Base-by-base conservation (phyloP, 306 rosid species). In the Vigna unguiculata region DNA sequence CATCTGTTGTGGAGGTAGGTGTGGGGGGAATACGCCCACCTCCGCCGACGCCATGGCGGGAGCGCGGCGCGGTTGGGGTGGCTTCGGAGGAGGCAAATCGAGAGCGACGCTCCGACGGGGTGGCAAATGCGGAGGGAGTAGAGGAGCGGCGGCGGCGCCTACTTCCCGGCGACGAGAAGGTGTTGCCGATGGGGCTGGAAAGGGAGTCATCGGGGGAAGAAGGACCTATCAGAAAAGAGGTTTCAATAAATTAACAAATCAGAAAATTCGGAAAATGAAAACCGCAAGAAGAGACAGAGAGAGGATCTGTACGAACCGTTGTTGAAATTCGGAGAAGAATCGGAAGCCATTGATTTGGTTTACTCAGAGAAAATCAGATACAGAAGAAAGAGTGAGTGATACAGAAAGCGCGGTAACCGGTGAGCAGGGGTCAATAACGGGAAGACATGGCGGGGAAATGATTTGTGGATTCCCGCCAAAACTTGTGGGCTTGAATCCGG, bases 181-280 rank as follows among this genome's bases (percentile, higher is more conserved):
- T 87, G 87, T 91, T 93, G 55, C 87, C 94, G 64, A 93, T 85
- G n/a, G 97, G 97, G 66, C 97, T 93, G 17, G 98, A 91, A 24
- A 75, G 76, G n/a, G 89, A 89, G 76, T 91, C 96, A 25, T 90
- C 94, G 1, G 97, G 96, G 5, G 98, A 93, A 0, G 98, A 90
- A 64, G 96, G 90, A 15, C 89, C 98, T 93, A 84, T 21, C 3
- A 40, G 45, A 40, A 65, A 55, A 13, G 3, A 66, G 69, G 46
- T 64, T 52, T 25, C 3, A 52, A 36, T 1, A 52, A 73, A 81
- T n/a, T 5, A 47, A 36, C 36, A 49, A 57, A 75, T 60, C 15
- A 60, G 4, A 38, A 25, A 58, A n/a, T 9, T 51, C 9, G 0
- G 6, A 54, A 62, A 64, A 59, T 15, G 11, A 16, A 19, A 34